Evolutionary conservation across 2,329 filamentous ascomycete genomes (phyloP).

Genomic region (Bipolaris victoriae): DNA sequence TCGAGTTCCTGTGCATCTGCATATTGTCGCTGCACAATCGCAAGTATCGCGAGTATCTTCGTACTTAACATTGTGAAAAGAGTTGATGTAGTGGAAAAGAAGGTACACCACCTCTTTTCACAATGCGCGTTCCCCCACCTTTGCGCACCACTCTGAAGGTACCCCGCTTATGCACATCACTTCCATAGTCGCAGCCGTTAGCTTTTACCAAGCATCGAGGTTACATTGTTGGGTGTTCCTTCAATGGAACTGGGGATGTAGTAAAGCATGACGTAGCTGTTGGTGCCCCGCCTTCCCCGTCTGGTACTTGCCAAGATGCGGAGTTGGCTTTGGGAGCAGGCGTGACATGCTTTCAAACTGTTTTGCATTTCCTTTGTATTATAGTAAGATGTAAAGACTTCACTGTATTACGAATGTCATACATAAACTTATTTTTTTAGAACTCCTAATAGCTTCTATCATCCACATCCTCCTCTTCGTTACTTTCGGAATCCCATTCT

Average conservation of each 20-base stretch:
- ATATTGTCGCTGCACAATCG: neutral
- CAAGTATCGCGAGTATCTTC: constrained; percentile 1
- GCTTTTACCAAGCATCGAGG: constrained; percentile 22
- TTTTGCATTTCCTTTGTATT: neutral
- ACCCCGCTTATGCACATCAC: constrained; percentile 6
- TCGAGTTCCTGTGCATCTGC: constrained; percentile 31
- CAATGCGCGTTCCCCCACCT: neutral
- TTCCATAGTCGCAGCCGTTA: neutral
- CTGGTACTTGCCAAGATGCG: constrained; percentile 26
- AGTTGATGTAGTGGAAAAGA: neutral
- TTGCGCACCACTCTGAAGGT: neutral
- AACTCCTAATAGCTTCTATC: no score
- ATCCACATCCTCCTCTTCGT: no score
- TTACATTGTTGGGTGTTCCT: constrained; percentile 26
- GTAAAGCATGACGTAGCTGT: constrained; percentile 23
- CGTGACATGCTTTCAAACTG: neutral
- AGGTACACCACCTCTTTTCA: neutral
- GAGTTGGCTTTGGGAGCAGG: neutral
- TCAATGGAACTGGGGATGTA: neutral
- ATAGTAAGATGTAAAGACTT: no score
- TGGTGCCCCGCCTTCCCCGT: constrained; percentile 20
- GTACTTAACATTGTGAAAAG: neutral
- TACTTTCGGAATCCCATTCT: no score
- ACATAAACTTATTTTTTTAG: no score
- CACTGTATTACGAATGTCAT: no score